Evolutionary conservation across 2,329 filamentous ascomycete genomes (phyloP), one percentile per base, ranked within the genome.

Genomic region (Cladosporium sphaerospermum): DNA sequence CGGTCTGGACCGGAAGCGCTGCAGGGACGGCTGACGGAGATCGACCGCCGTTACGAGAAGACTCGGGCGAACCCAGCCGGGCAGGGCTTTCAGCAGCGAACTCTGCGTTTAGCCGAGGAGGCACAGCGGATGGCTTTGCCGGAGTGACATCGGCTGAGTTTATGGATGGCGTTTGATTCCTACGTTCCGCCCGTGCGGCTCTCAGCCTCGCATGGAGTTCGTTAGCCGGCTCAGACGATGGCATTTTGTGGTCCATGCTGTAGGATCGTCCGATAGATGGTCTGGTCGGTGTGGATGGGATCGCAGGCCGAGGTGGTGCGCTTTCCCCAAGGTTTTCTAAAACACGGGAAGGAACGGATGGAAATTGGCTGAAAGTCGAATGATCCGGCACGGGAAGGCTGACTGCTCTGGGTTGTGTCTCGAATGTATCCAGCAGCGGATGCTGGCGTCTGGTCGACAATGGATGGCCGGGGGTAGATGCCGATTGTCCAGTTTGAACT

Each of bases 1-100:
- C 57, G 2, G 45, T 54, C 0, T 60, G 57, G 1, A 57, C 36
- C 3, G 61, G 58, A 47, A 64, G 60, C 1, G 61, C 58, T 18
- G 66, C 63, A 14, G 67, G 66, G 5, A 70, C 59, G 9, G 59
- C 60, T 3, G 67, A 70, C 8, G 67, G 67, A 4, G 67, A 70
- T 9, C 67, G 59, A 10, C 33, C 54, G 28, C 60, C 59, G 32
- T 61, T 57, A 14, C 56, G 56, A 19, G 45, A 10, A 45, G 45
- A 6, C 19, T 51, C 47, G 11, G 59, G 54, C 5, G 61, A 58
- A 4, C 49, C 55, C 28, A 54, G 14, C 16, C 57, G 54, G 1
- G 40, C 45, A 18, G 48, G 52, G 41, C 54, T 39, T 34, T 59
- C 52, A 41, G 56, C 57, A 48, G 57, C 53, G 18, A 58, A 44